These are phyloP conservation scores for Nigrograna mackinnonii DNA, from an alignment of 2,329 filamentous ascomycete species.

Conservation along the genomic window DNA sequence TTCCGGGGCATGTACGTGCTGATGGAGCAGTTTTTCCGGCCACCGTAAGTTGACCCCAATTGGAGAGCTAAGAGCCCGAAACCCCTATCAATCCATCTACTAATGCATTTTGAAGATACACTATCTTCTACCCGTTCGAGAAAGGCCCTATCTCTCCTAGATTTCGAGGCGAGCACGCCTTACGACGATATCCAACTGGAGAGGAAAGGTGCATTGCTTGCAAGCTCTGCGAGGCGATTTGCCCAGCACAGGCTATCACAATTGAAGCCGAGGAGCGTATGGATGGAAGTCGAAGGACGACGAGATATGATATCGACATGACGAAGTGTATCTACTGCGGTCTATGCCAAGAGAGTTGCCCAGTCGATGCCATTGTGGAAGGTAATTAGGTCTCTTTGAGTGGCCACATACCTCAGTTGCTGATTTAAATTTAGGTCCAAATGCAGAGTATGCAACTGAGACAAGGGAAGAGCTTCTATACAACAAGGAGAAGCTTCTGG, in stretches of 20 bases:
- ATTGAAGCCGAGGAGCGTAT: conserved; percentile 98
- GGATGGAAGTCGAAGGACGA: conserved; percentile 92
- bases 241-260: conserved; percentile 96
- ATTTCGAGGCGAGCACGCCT: conserved; percentile 96
- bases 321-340: conserved; percentile 99
- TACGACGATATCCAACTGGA: conserved; percentile 93
- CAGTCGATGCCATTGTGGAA: conserved; percentile 91
- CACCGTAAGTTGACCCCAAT: conserved; percentile 72
- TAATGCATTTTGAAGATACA: conserved; percentile 70
- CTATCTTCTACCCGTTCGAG: conserved; percentile 98
- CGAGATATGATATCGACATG: conserved; percentile 99
- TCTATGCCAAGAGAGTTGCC: conserved; percentile 98
- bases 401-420: conserved; percentile 3
- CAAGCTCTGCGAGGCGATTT: conserved; percentile 99
- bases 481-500: conserved; percentile 93
- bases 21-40: conserved; percentile 96
- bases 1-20: conserved; percentile 96
- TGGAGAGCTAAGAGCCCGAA: conserved; percentile 10
- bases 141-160: conserved; percentile 98
- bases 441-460: conserved; percentile 76
- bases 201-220: conserved; percentile 99
- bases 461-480: conserved; percentile 92
- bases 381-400: conserved; percentile 46
- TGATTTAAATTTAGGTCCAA: conserved; percentile 56
- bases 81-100: conserved; percentile 6